These are phyloP conservation scores for Ustilaginoidea virens DNA, from an alignment of 2,329 filamentous ascomycete genomes.

Conservation along the genomic window DNA sequence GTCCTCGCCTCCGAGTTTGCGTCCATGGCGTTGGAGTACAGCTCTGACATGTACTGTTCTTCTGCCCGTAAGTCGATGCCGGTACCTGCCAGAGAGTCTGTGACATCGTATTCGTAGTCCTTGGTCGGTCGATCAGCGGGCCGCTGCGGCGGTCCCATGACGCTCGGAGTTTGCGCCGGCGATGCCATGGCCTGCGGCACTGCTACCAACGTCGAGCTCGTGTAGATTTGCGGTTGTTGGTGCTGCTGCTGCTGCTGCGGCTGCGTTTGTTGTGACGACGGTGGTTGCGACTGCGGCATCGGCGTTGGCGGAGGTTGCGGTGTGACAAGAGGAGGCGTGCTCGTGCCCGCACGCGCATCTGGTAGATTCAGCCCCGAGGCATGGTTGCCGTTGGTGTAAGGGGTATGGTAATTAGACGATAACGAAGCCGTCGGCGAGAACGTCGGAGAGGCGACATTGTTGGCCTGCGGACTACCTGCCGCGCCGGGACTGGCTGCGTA, in stretches of 20 bases:
- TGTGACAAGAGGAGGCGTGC: conserved; percentile 16
- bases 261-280: too few species aligned
- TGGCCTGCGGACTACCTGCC: conserved; percentile 23
- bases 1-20: conserved; percentile 30
- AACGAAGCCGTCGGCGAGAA: conserved; percentile 19
- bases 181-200: conserved; percentile 11
- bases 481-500: conserved; percentile 31
- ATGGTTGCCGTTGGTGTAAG: conserved; percentile 23
- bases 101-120: conserved; percentile 54
- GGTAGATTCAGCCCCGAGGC: conserved; percentile 20
- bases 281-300: conserved; percentile 11
- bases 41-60: conserved; percentile 62
- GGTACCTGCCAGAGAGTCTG: conserved; percentile 69
- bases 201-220: conserved; percentile 15
- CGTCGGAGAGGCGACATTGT: conserved; percentile 19
- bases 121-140: conserved; percentile 48
- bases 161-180: conserved; percentile 12
- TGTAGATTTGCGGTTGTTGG: too few species aligned
- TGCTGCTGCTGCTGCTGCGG: too few species aligned
- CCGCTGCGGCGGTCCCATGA: conserved; percentile 45
- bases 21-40: conserved; percentile 38
- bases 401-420: conserved; percentile 17
- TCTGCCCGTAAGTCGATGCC: conserved; percentile 80
- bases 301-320: conserved; percentile 13
- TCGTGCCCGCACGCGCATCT: conserved; percentile 15